Base-by-base conservation (phyloP, 306 rosid species). In the Sicyos edulis region DNA sequence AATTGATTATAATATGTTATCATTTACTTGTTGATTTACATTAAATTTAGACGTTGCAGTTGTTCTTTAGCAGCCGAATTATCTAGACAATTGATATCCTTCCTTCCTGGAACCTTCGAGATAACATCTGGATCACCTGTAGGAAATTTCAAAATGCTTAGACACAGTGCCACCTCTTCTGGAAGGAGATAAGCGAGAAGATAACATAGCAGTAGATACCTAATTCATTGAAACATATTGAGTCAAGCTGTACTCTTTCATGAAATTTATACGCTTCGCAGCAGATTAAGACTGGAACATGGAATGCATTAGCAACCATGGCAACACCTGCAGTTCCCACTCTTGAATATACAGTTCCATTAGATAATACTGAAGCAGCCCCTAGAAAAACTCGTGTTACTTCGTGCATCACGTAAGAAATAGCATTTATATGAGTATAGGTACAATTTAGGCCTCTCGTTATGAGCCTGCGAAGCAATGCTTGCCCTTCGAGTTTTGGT, bases 181-280 rank as follows among this genome's bases (percentile, higher is more conserved):
- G 37, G 54, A 45, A 44, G 54, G 37, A 65, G 67, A 21, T 68
- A 52, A 56, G 10, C 40, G 70, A 62, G 13, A 47, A 68, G 54
- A 45, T 54, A 3, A 68, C 56, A 67, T 42, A 77, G 76, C 14
- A 56, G 74, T 73, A 53, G 82, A 34, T 84, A 88, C 97, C 96
- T 54, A 92, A 82, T 78, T 92, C 97, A 10, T 92, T 92, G 53
- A 80, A 89, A 81, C 97, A 89, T 70, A 92, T 85, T 6, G 97
- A 89, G 82, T 89, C 97, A 78, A 92, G 97, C 77, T 85, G 97
- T 69, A 92, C 97, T 80, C 97, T 86, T 84, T 92, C 96, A 60
- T 92, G 96, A 85, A 92, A 92, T 72, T 92, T 92, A 74, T 89
- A 92, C 50, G 96, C 89, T 85, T 89, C 97, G 51, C 97, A 92